Conservation (phyloP, 768 basidiomycete genomes). For the Boletus insuetus region DNA sequence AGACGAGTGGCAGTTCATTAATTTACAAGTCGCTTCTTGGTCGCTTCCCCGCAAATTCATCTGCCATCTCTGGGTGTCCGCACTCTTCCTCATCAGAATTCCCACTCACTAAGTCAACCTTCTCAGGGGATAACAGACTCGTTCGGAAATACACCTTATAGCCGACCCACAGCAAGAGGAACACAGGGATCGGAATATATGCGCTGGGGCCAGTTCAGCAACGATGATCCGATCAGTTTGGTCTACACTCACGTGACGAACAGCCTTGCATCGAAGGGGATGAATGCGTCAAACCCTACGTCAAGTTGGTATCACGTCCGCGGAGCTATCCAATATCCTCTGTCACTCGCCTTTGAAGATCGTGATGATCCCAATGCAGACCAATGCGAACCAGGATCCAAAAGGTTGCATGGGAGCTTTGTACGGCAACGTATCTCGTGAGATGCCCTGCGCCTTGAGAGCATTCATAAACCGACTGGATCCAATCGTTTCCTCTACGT, state of each 20-base stretch:
- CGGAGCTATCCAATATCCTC: neutral
- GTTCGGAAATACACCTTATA: conserved; percentile 38
- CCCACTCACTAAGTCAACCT: conserved; percentile 38
- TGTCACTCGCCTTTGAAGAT: conserved; percentile 51
- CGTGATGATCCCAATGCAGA: conserved; percentile 51
- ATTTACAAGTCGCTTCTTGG: neutral
- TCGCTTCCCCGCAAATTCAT: conserved; percentile 27
- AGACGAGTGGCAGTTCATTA: too few species aligned
- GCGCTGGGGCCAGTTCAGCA: neutral
- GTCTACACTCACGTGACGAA: conserved; percentile 39
- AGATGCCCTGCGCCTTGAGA: conserved; percentile 42
- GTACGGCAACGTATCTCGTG: conserved; percentile 45
- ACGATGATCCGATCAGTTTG: too few species aligned
- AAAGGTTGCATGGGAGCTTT: conserved; percentile 34
- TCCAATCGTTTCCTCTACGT: neutral
- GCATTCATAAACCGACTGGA: conserved; percentile 49
- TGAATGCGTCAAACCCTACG: conserved; percentile 26
- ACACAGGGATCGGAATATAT: conserved; percentile 35
- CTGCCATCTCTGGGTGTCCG: conserved; percentile 36
- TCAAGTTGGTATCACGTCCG: neutral
- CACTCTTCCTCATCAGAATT: conserved; percentile 55
- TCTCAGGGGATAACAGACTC: conserved; percentile 36
- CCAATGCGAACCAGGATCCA: conserved; percentile 60
- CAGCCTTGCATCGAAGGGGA: conserved; percentile 36
- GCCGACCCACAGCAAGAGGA: conserved; percentile 35